These are phyloP conservation scores for Fagus crenata DNA, from an alignment of 306 rosid species.

Conservation along the genomic window DNA sequence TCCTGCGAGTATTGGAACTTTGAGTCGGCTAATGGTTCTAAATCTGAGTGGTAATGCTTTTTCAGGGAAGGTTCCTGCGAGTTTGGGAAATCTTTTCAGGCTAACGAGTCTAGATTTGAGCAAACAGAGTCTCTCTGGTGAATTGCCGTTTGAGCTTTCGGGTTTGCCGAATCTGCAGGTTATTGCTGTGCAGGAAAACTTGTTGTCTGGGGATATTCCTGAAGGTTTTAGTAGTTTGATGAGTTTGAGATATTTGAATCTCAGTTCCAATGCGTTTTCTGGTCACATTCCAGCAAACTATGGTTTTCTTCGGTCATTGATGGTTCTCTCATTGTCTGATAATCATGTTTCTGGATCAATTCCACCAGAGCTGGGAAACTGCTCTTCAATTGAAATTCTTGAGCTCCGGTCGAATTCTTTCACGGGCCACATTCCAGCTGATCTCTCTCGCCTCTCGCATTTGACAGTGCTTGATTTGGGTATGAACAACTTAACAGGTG, in stretches of 20 bases:
- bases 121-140: conserved; percentile 77
- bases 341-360: conserved; percentile 63
- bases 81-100: conserved; percentile 77
- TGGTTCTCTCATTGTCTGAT: conserved; percentile 64
- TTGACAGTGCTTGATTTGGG: conserved; percentile 71
- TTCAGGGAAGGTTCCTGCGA: conserved; percentile 68
- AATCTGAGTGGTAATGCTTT: conserved; percentile 79
- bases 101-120: conserved; percentile 83
- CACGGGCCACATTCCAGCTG: conserved; percentile 58
- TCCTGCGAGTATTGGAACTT: conserved; percentile 47
- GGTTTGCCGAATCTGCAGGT: conserved; percentile 87
- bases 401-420: conserved; percentile 66
- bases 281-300: conserved; percentile 76
- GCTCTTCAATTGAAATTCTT: conserved; percentile 57
- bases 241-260: conserved; percentile 68
- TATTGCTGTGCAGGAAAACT: conserved; percentile 72
- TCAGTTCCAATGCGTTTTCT: conserved; percentile 69
- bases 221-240: conserved; percentile 92
- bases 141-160: conserved; percentile 79
- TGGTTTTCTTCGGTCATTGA: conserved; percentile 73
- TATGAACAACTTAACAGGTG: conserved; percentile 67
- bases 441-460: conserved; percentile 59
- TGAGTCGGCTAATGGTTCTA: conserved; percentile 57
- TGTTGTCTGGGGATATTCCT: conserved; percentile 70
- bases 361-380: conserved; percentile 78